Evolutionary conservation across 441 rosid genomes (phyloP), one percentile per base, ranked within the genome.

Genomic region (Bocquillonia castaneifolia): DNA sequence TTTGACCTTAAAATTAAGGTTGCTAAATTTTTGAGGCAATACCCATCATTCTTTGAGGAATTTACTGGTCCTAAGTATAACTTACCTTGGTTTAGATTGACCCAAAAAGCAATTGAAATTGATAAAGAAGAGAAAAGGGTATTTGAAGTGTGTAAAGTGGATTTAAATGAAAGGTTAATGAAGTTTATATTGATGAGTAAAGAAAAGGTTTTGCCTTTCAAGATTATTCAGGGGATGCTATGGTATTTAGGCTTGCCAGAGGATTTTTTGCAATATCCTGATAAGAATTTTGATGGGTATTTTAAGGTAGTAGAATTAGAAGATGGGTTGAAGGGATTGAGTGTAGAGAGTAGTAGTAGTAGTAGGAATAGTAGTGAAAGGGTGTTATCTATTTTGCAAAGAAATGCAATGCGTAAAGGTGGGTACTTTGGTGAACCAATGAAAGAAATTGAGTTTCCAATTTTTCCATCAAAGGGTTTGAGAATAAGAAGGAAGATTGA

Each of bases 21-120:
- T 69, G 90, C 87, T 1, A 79, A 81, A 79, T 90, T 79, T 63
- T 63, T 90, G 61, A 81, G 98, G 70, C 80, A 74, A 54, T 87
- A 80, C 68, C 96, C 97, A 29, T 83, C 89, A 0, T 55, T 93
- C 37, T 93, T 93, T 59, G 86, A 93, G 64, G 96, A 88, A 81
- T 92, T 88, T 66, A 78, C 64, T 10, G 92, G 94, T 50, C 91
- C 98, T 6, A 67, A 81, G 59, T 64, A 86, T 69, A 82, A 83
- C 75, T 79, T 88, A 65, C 98, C 98, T n/a, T 88, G 97, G 97
- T 93, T 88, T 77, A 83, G 83, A 78, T 63, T 93, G 72, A 93
- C 97, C 63, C 79, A 63, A 57, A 86, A 85, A 78, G 96, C 96
- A 56, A 58, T 66, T 59, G 90, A 85, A 64, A 82, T 88, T 63